Conservation (phyloP, 768 basidiomycete species). For the Cystobasidium tubakii region DNA sequence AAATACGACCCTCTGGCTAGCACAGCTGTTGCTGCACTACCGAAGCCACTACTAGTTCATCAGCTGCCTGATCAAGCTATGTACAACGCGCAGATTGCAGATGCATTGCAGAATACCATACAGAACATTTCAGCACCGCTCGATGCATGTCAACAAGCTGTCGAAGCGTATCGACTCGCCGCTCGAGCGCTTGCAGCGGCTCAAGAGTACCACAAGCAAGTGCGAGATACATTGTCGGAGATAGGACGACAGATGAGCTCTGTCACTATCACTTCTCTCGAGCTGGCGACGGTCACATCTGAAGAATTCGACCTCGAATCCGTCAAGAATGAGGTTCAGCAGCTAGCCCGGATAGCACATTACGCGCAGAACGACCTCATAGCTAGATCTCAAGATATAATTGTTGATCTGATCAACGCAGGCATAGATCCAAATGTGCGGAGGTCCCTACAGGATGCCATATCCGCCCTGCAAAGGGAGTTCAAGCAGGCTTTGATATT, state of each 20-base stretch:
- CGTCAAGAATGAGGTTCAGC: not conserved
- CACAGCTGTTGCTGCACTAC: not conserved
- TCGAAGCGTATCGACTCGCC: not conserved
- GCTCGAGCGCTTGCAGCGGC: not conserved
- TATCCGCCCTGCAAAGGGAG: not conserved
- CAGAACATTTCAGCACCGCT: not conserved
- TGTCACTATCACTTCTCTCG: not conserved
- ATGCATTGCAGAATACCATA: not conserved
- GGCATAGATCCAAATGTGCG: constrained; percentile 34
- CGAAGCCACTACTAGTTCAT: not conserved
- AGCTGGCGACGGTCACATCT: not conserved
- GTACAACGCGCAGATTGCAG: not conserved
- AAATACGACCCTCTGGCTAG: not conserved
- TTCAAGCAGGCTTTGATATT: not conserved
- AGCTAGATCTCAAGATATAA: not conserved
- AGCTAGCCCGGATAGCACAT: not conserved
- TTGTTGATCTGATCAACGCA: not conserved
- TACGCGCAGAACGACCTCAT: not conserved
- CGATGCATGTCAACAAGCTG: not conserved
- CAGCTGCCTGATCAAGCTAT: not conserved
- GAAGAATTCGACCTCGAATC: not conserved
- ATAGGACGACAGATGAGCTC: not conserved
- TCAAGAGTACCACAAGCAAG: not conserved
- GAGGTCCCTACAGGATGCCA: not conserved
- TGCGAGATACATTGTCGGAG: not conserved